Percentiles rank a stretch among this genome's conserved stretches.
Evolutionary conservation across 805 yeast species (phyloP).

Genomic region (Kodamaea kaohsiungensis): DNA sequence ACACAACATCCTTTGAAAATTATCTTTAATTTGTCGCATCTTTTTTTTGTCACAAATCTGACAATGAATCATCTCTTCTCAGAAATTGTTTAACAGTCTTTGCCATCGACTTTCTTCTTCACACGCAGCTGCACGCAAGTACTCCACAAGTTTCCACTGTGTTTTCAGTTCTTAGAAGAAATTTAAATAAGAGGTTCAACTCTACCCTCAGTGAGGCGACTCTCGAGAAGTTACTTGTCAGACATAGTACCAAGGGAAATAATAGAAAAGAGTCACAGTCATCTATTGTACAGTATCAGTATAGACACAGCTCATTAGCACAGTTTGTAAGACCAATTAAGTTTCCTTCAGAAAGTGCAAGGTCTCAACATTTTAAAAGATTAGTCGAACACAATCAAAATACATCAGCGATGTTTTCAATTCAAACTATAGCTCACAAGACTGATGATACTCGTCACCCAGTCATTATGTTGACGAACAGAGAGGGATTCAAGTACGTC

Average conservation of each 20-base stretch:
- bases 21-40: not conserved
- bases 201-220: constrained; percentile 3
- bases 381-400: constrained; percentile 16
- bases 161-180: not conserved
- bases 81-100: not conserved
- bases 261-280: not conserved
- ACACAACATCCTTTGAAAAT: not conserved
- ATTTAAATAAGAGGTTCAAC: constrained; percentile 1
- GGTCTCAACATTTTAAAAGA: constrained; percentile 9
- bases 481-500: constrained; percentile 56
- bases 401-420: constrained; percentile 14
- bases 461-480: constrained; percentile 49
- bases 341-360: constrained; percentile 11
- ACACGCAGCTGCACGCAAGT: constrained; percentile 1
- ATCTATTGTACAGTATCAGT: not conserved
- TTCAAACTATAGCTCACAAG: constrained; percentile 36
- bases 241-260: not conserved
- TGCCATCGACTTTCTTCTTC: not conserved
- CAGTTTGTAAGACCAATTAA: constrained; percentile 11
- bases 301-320: constrained; percentile 2
- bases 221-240: not conserved
- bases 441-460: constrained; percentile 60
- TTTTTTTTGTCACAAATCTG: too few species aligned
- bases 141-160: not conserved
- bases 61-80: not conserved